Base-by-base conservation (phyloP, 208 protist genomes). In the Blechomonas ayalai region DNA sequence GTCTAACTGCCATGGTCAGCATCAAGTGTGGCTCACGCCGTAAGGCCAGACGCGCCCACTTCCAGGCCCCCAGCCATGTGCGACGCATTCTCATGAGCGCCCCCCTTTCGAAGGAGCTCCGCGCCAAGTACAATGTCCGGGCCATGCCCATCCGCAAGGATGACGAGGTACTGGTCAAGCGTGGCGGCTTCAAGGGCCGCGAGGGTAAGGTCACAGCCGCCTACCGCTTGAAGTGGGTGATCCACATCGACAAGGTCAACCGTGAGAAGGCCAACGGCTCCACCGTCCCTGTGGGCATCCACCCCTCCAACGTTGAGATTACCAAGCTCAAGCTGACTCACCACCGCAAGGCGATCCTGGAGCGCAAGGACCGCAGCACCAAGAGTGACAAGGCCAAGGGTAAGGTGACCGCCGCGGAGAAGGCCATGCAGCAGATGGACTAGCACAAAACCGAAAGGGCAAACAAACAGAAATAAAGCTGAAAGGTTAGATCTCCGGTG, bases 261-360 rank as follows among this genome's bases (percentile, higher is more conserved):
- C 77, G 88, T 31, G 96, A 99, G 68, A 99, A 99, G 89, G 78
- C 78, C 40, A 95, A 96, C 76, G 94, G 96, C 61, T 75, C 72
- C 46, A 92, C 88, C 42, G 89, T 93, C 31, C 52, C 80, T 38
- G 82, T 99, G 45, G 93, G 95, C 64, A 90, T 99, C 75, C 62
- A 99, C 73, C 80, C 98, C 41, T 99, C 97, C 63, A 99, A 99
- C 67, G 89, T 98, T 42, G 85, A 98, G 68, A 98, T 99, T 80
- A 99, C 94, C 61, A 99, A 99, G 82, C 90, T 99, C 60, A 97
- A 99, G 78, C 71, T 99, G 25, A 97, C 98, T 80, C 93, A 97
- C 67, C 81, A 99, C 88, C 95, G 98, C 70, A 97, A 98, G 83
- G 64, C 58, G 27, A 88, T 99, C 58, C 82, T 99, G 33, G 96